Evolutionary conservation across 2,329 filamentous ascomycete species (phyloP).

Genomic region (Thielaviopsis ethacetica): DNA sequence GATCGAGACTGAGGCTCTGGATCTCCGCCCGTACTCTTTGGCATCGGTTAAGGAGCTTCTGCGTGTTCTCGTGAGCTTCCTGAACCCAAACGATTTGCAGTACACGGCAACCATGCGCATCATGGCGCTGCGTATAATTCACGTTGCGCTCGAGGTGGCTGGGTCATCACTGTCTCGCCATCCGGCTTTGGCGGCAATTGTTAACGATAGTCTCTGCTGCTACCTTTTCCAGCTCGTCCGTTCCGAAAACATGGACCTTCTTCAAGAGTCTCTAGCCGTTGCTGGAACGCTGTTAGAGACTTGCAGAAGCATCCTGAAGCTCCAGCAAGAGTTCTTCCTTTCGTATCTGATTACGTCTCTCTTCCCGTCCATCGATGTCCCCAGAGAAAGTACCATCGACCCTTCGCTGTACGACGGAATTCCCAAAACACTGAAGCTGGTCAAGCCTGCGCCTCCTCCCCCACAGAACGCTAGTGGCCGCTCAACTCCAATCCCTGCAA

Average conservation of each 20-base stretch:
- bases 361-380: conserved; percentile 87
- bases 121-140: conserved; percentile 93
- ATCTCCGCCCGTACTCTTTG: conserved; percentile 76
- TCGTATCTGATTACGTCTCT: conserved; percentile 89
- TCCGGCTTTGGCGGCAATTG: conserved; percentile 69
- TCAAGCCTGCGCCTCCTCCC: conserved; percentile 47
- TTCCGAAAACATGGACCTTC: conserved; percentile 87
- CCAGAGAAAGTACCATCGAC: conserved; percentile 76
- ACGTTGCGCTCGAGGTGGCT: conserved; percentile 90
- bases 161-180: conserved; percentile 90
- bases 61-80: conserved; percentile 76
- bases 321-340: conserved; percentile 91
- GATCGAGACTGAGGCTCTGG: conserved; percentile 26
- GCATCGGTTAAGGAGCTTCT: conserved; percentile 92
- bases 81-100: conserved; percentile 83
- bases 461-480: conserved; percentile 47
- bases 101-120: conserved; percentile 92
- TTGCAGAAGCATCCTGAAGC: conserved; percentile 75
- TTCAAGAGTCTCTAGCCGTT: conserved; percentile 85
- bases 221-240: conserved; percentile 92
- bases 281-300: conserved; percentile 82
- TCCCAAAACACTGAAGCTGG: conserved; percentile 74
- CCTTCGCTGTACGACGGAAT: conserved; percentile 85
- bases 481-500: conserved; percentile 77
- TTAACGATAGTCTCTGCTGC: conserved; percentile 83